Conservation (phyloP, 495 filamentous ascomycete genomes). For the Aspergillus hancockii region DNA sequence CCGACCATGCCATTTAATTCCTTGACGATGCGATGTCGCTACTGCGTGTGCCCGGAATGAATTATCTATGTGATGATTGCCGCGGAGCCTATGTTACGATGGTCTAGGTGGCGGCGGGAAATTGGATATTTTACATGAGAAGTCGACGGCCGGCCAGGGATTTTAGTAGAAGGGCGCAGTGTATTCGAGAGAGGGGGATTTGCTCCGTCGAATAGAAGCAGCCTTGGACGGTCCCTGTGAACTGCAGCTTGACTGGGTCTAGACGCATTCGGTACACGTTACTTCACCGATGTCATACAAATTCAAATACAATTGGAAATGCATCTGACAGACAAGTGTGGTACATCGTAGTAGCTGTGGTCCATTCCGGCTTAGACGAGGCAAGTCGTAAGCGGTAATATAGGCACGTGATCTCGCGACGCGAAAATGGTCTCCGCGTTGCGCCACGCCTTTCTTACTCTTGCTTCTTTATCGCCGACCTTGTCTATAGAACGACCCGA, state of each 20-base stretch:
- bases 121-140: not conserved
- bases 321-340: not conserved
- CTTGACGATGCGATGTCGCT: constrained; percentile 29
- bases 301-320: not conserved
- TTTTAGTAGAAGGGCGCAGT: not conserved
- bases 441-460: constrained; percentile 19
- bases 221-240: not conserved
- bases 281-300: not conserved
- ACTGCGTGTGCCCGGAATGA: constrained; percentile 7
- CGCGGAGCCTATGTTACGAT: constrained; percentile 11
- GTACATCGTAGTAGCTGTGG: not conserved
- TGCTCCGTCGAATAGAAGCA: not conserved
- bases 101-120: constrained; percentile 10
- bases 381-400: constrained; percentile 11
- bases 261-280: not conserved
- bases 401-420: constrained; percentile 43
- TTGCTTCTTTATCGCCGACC: not conserved
- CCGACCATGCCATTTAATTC: constrained; percentile 20
- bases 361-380: no score
- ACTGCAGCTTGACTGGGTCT: not conserved
- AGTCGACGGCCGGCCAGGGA: not conserved
- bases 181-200: not conserved
- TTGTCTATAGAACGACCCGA: not conserved
- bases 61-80: constrained; percentile 7
- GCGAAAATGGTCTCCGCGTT: constrained; percentile 23